Evolutionary conservation across 2,329 filamentous ascomycete genomes (phyloP), one percentile per base, ranked within the genome.

Genomic region (Cytospora leucostoma): DNA sequence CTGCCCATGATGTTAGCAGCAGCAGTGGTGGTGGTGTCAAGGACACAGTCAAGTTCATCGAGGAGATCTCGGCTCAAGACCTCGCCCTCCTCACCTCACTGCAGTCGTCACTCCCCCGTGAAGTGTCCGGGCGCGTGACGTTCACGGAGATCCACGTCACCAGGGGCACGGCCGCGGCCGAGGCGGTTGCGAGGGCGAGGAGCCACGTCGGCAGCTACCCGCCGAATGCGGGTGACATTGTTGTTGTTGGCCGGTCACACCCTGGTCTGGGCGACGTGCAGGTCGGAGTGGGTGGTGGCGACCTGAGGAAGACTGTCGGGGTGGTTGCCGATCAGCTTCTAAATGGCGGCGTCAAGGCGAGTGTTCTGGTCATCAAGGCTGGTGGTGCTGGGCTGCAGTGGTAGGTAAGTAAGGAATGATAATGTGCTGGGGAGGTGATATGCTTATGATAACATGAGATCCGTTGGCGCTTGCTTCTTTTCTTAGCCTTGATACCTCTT

Each of bases 201-300:
- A 74, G 79, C 34, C 86, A 88, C 59, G 80, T 92, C 2, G 85
- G 84, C 0, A 82, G 84, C 64, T 81, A 82, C 19, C 79, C 82
- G 0, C 82, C 80, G 70, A 92, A 91, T 68, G 86, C 87, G 0
- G 90, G 90, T 2, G 89, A 92, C 71, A 77, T 93, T 27, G 79
- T 93, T 17, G 80, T 93, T 1, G 76, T 92, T 13, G 90, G 89
- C 0, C 79, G 88, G 49, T 73, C 78, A 50, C 79, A 82, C 66
- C 71, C 76, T 32, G 68, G 64, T 33, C 71, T 70, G 37, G 66
- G 68, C 19, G 63, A 69, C 49, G 33, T 64, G 63, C 68, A 68
- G 63, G 63, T 66, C 70, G 64, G 66, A 49, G 58, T 59, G 33
- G 69, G 70, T 10, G 68, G 76, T 50, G 63, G 71, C 47, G 82